Percentiles rank a stretch among this genome's conserved stretches.
These are phyloP conservation scores for Zygoascus tannicola DNA, from an alignment of 805 yeast species.

Conservation along the genomic window DNA sequence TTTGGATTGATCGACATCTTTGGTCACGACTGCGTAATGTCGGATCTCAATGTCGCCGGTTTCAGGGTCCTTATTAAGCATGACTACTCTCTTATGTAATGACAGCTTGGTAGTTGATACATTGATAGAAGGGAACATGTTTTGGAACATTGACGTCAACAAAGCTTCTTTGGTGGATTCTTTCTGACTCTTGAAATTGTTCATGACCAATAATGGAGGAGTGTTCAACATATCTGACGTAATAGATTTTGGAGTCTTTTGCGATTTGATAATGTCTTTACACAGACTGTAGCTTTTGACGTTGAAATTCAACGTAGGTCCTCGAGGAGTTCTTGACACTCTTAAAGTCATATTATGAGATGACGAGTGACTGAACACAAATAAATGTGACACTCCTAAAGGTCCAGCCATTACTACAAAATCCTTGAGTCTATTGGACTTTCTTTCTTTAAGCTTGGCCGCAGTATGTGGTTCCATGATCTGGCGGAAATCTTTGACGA, in stretches of 20 bases:
- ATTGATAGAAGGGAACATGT: conserved; percentile 89
- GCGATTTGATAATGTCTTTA: conserved; percentile 64
- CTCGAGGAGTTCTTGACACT: conserved; percentile 80
- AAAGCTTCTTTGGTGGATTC: conserved; percentile 60
- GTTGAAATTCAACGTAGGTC: conserved; percentile 84
- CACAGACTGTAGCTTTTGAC: conserved; percentile 68
- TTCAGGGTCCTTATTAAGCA: conserved; percentile 64
- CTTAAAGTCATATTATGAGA: conserved; percentile 75
- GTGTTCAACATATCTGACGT: conserved; percentile 43
- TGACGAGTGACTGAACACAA: conserved; percentile 76
- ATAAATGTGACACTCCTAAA: conserved; percentile 79
- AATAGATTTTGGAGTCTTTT: conserved; percentile 71
- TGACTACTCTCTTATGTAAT: conserved; percentile 72
- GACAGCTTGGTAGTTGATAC: conserved; percentile 71
- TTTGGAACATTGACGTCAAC: conserved; percentile 82
- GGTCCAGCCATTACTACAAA: conserved; percentile 99
- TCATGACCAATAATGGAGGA: conserved; percentile 88
- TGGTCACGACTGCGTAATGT: conserved; percentile 83
- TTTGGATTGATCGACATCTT: conserved; percentile 58
- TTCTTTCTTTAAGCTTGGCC: conserved; percentile 74
- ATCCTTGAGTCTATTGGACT: conserved; percentile 65
- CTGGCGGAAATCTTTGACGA: conserved; percentile 78
- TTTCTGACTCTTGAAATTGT: conserved; percentile 70
- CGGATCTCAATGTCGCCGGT: conserved; percentile 74
- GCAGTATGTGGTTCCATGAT: conserved; percentile 98